phyloP scores from a whole-genome alignment of 345 rosid genomes.

The Corchorus olitorius region DNA sequence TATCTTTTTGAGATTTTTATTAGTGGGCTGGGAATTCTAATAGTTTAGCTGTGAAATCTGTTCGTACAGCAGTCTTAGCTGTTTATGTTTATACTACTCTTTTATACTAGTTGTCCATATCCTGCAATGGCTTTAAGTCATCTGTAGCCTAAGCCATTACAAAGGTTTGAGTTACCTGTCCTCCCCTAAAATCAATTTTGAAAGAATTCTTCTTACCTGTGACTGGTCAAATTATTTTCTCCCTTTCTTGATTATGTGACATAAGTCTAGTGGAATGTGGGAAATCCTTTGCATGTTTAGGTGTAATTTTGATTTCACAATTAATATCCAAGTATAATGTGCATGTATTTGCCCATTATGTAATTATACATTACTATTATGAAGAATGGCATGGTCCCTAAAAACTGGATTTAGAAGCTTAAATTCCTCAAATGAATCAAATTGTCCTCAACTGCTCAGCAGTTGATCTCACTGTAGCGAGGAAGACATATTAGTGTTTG shows the following conservation, averaged over 20 bases:
- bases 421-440: constrained; percentile 31
- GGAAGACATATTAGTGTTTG: constrained; percentile 17
- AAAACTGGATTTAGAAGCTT: neutral
- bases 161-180: neutral
- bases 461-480: constrained; percentile 18
- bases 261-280: neutral
- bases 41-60: too few relatives aligned
- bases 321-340: neutral
- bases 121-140: neutral
- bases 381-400: constrained; percentile 5
- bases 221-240: neutral
- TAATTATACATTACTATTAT: neutral
- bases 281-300: neutral
- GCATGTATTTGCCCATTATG: neutral
- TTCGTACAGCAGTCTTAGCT: neutral
- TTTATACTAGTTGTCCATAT: neutral
- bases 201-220: neutral
- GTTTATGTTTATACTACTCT: neutral
- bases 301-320: neutral
- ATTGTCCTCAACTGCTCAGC: constrained; percentile 24
- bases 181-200: neutral
- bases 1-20: too few relatives aligned
- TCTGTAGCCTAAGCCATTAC: neutral
- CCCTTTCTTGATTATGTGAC: neutral
- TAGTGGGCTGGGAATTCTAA: too few relatives aligned